These are phyloP conservation scores for Neofusicoccum sp. DNA, from an alignment of 2,329 filamentous ascomycete genomes.

Conservation along the genomic window DNA sequence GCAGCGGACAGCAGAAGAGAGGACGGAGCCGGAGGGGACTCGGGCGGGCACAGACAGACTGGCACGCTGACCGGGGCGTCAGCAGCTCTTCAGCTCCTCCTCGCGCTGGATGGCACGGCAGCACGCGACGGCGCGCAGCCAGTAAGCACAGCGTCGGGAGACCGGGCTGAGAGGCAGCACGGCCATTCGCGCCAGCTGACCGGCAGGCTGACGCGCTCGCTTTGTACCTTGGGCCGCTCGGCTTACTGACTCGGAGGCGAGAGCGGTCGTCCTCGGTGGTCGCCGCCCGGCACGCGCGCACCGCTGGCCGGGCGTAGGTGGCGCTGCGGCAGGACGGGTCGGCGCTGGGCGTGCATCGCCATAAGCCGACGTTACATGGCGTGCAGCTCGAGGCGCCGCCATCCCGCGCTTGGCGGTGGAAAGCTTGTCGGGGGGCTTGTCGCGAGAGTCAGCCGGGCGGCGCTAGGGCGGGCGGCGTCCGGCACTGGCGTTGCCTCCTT, in stretches of 20 bases:
- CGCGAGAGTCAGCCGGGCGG: slow-evolving; percentile 8
- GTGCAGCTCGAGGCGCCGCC: slow-evolving; percentile 3
- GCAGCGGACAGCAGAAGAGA: neutral
- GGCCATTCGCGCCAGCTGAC: neutral
- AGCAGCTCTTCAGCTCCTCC: neutral
- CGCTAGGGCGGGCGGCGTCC: neutral
- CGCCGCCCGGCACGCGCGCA: too few relatives aligned
- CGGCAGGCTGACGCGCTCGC: neutral
- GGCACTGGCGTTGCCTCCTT: too few relatives aligned
- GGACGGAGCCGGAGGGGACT: too few relatives aligned
- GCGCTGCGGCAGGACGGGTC: too few relatives aligned
- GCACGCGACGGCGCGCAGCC: neutral
- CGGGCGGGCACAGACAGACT: too few relatives aligned
- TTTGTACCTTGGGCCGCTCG: neutral
- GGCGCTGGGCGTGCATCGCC: neutral
- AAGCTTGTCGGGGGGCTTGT: slow-evolving; percentile 1
- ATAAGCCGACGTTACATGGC: slow-evolving; percentile 9
- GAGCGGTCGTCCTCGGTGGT: too few relatives aligned
- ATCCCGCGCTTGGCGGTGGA: slow-evolving; percentile 13
- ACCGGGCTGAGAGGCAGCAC: neutral
- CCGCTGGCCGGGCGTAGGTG: too few relatives aligned
- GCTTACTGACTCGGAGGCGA: too few relatives aligned
- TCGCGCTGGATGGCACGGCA: neutral
- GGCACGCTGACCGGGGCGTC: too few relatives aligned
- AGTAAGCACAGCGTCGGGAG: slow-evolving; percentile 9